These are phyloP conservation scores for Cerrena zonata DNA, from an alignment of 1,284 basidiomycete genomes.

Conservation along the genomic window DNA sequence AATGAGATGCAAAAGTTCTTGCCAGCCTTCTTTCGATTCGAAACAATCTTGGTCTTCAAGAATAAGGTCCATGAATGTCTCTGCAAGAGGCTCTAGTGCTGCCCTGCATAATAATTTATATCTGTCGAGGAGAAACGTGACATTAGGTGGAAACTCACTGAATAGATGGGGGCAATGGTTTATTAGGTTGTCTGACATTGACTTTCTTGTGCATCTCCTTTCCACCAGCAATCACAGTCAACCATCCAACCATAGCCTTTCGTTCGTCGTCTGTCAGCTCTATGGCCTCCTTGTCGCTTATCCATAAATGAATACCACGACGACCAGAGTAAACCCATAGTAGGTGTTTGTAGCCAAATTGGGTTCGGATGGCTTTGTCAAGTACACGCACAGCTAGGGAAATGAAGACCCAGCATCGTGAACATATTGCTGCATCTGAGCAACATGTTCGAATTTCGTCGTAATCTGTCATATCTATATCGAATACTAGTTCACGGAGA, in stretches of 20 bases:
- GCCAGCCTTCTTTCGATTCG: conserved; percentile 62
- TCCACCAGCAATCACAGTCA: conserved; percentile 83
- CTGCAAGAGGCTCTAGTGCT: conserved; percentile 50
- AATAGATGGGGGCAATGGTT: conserved; percentile 65
- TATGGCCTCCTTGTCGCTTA: conserved; percentile 86
- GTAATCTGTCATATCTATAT: conserved; percentile 99
- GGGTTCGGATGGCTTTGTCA: conserved; percentile 72
- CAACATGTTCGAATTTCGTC: conserved; percentile 95
- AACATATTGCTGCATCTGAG: conserved; percentile 86
- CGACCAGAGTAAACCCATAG: conserved; percentile 99
- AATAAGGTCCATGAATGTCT: conserved; percentile 64
- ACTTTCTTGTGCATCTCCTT: conserved; percentile 84
- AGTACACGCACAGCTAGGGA: conserved; percentile 87
- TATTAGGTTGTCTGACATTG: conserved; percentile 55
- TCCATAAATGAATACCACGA: conserved; percentile 97
- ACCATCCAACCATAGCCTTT: conserved; percentile 77
- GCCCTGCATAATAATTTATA: conserved; percentile 33
- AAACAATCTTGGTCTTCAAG: conserved; percentile 88
- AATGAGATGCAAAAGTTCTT: conserved; percentile 70
- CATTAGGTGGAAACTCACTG: conserved; percentile 40
- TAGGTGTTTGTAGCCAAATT: conserved; percentile 79
- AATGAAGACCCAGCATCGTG: conserved; percentile 93
- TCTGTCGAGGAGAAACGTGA: conserved; percentile 1
- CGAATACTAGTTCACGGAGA: conserved; percentile 92
- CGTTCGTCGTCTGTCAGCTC: conserved; percentile 88